Conservation (phyloP, 1,284 basidiomycete genomes). For the Leccinum pachyderme region DNA sequence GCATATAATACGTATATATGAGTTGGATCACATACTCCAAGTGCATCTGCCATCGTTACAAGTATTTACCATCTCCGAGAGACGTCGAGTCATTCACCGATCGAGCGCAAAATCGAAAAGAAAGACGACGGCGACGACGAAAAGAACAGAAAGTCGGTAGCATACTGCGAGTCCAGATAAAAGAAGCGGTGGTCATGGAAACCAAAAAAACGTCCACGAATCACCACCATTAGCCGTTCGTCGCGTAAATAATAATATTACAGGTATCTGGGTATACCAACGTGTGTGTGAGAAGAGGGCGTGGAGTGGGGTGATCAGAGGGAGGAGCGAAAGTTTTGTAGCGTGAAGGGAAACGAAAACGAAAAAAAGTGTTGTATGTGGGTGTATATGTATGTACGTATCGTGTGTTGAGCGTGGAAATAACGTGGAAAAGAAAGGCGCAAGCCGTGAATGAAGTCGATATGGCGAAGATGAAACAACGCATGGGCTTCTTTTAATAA, state of each 20-base stretch:
- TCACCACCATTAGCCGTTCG: slow-evolving; percentile 4
- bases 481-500: neutral
- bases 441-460: neutral
- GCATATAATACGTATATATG: too few species aligned
- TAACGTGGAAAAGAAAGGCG: neutral
- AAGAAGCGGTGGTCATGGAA: neutral
- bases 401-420: neutral
- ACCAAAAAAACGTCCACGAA: neutral
- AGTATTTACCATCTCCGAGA: neutral
- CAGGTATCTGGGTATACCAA: slow-evolving; percentile 17
- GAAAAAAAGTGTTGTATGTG: neutral
- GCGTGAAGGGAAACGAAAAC: neutral
- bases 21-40: too few species aligned
- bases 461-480: neutral
- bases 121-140: neutral
- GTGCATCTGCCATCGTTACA: neutral
- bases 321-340: neutral
- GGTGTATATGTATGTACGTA: slow-evolving; percentile 1
- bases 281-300: neutral
- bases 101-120: neutral
- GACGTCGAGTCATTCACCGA: neutral
- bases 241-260: slow-evolving; percentile 17
- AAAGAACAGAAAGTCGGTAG: neutral
- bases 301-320: neutral
- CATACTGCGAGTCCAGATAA: neutral